Conservation (phyloP, 495 filamentous ascomycete species). For the Lasiosphaeriaceae sp. region DNA sequence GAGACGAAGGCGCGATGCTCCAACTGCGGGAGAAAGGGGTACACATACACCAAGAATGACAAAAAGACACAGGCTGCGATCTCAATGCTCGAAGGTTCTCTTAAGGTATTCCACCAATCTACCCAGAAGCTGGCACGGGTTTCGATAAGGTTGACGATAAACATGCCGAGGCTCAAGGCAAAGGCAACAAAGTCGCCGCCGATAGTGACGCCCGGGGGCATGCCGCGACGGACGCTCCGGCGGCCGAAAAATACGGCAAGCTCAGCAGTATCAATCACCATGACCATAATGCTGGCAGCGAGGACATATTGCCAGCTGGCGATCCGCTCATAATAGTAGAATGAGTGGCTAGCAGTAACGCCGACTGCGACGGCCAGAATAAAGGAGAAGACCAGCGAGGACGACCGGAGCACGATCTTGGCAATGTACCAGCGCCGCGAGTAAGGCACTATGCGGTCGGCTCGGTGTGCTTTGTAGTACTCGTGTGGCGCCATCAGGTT, state of each 20-base stretch:
- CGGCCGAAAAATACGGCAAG: neutral
- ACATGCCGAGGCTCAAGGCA: neutral
- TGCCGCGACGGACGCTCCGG: neutral
- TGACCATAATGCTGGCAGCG: neutral
- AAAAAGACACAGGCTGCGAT: no score
- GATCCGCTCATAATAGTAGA: neutral
- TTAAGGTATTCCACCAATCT: neutral
- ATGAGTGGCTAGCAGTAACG: neutral
- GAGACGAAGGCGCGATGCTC: no score
- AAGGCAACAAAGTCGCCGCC: neutral
- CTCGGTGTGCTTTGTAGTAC: no score
- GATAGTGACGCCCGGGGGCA: neutral
- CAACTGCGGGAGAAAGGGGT: no score
- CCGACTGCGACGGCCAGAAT: neutral
- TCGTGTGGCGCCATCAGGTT: no score
- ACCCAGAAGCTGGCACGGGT: no score
- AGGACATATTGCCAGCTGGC: no score
- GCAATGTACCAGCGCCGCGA: conserved; percentile 1
- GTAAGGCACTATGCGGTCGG: neutral
- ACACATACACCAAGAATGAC: no score
- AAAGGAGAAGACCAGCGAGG: neutral
- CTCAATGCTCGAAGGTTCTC: no score
- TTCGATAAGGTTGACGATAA: neutral
- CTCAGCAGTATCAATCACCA: neutral
- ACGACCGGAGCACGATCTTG: neutral